Conservation (phyloP, 495 filamentous ascomycete genomes). For the Cercophora newfieldiana region DNA sequence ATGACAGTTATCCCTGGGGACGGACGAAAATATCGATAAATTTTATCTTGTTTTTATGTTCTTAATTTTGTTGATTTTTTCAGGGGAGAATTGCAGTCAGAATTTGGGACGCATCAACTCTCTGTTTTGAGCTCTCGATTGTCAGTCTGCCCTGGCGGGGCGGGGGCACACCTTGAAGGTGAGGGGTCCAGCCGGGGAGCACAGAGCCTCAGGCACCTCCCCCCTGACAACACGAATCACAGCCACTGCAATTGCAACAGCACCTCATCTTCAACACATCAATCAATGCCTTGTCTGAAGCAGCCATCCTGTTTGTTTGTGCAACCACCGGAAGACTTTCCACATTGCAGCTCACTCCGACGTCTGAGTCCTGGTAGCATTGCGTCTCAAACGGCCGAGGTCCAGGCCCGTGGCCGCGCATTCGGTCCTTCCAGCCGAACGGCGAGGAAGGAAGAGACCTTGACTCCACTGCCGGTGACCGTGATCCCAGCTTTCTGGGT, state of each 20-base stretch:
- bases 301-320: not conserved
- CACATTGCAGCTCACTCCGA: not conserved
- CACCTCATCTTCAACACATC: not conserved
- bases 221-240: not conserved
- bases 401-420: not conserved
- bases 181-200: not conserved
- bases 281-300: not conserved
- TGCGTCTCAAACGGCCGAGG: not conserved
- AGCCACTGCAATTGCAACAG: not conserved
- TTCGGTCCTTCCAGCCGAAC: conserved; percentile 24
- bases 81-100: not conserved
- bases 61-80: not conserved
- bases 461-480: not conserved
- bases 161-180: not conserved
- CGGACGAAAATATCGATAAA: not conserved
- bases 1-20: not conserved
- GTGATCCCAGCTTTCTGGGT: conserved; percentile 11
- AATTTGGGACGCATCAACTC: not conserved
- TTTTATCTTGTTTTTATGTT: not conserved
- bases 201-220: not conserved
- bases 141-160: not conserved
- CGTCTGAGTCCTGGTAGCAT: not conserved
- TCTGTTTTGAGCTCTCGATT: not conserved
- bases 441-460: not conserved
- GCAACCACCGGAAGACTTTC: not conserved